Evolutionary conservation across 1,284 basidiomycete species (phyloP).

Genomic region (Cutaneotrichosporon spelunceum): DNA sequence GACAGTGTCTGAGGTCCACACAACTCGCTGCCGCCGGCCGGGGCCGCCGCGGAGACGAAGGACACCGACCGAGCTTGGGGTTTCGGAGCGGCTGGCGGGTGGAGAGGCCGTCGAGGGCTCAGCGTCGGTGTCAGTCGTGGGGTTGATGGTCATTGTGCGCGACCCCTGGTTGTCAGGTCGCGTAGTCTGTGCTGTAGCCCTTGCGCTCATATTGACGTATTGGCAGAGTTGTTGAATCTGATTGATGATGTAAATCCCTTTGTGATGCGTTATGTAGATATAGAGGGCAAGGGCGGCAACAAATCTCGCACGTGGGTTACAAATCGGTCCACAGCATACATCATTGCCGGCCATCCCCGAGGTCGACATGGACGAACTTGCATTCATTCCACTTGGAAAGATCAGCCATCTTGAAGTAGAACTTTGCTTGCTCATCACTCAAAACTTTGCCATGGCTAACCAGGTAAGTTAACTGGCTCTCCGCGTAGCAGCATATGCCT

Average conservation of each 20-base stretch:
- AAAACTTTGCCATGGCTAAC: slow-evolving; percentile 3
- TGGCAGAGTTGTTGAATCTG: not conserved
- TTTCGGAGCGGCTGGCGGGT: slow-evolving; percentile 13
- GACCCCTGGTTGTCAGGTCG: slow-evolving; percentile 26
- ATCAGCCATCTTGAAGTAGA: not conserved
- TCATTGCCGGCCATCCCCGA: not conserved
- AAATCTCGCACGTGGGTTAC: not conserved
- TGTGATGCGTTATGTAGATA: not conserved
- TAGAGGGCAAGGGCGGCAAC: not conserved
- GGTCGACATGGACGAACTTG: not conserved
- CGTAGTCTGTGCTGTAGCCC: slow-evolving; percentile 41
- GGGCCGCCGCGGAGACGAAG: slow-evolving; percentile 49
- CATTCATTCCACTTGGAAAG: not conserved
- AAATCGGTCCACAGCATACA: too few relatives aligned
- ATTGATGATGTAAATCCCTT: not conserved
- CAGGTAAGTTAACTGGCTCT: not conserved
- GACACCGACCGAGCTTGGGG: slow-evolving; percentile 31
- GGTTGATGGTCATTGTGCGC: slow-evolving; percentile 34
- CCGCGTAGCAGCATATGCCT: not conserved
- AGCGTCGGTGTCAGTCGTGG: slow-evolving; percentile 20
- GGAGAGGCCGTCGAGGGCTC: slow-evolving; percentile 15
- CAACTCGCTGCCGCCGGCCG: slow-evolving; percentile 39
- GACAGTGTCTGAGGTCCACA: slow-evolving; percentile 52
- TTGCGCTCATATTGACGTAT: slow-evolving; percentile 47
- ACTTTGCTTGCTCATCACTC: not conserved